A percentile compares a stretch with the other conserved stretches of the same genome.
These are phyloP conservation scores for Citrullus amarus DNA, from an alignment of 306 rosid species.

Conservation along the genomic window DNA sequence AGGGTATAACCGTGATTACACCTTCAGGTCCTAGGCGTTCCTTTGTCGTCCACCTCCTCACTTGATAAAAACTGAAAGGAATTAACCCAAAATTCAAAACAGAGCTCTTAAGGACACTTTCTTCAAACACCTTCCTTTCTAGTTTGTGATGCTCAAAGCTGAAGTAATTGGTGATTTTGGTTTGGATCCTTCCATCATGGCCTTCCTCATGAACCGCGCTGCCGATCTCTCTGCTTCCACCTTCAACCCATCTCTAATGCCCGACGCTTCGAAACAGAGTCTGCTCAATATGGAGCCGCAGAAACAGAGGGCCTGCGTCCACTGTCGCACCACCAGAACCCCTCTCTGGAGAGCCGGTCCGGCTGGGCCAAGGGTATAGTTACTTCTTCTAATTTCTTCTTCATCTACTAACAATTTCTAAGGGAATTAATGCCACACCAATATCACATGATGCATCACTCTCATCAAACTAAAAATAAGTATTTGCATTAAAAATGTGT, in stretches of 20 bases:
- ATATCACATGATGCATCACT: no score
- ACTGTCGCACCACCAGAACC: conserved; percentile 25
- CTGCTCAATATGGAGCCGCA: background rate
- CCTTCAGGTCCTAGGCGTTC: background rate
- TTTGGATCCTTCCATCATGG: background rate
- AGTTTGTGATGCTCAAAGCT: background rate
- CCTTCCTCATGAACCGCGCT: background rate
- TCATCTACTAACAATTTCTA: background rate
- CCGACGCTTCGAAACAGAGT: background rate
- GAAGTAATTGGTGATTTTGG: background rate
- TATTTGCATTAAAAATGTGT: no score
- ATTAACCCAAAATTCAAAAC: no score
- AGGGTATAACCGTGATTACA: background rate
- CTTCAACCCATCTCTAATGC: background rate
- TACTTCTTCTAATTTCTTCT: background rate
- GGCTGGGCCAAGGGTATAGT: conserved; percentile 22
- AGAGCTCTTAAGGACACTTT: no score
- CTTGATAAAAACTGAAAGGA: background rate
- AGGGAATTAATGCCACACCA: no score
- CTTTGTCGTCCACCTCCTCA: background rate
- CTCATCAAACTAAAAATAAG: no score
- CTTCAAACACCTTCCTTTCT: background rate
- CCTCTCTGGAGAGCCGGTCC: conserved; percentile 38
- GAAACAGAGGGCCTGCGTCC: conserved; percentile 17
- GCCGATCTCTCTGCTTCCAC: background rate